Evolutionary conservation across 352 stramenopile species (phyloP).

Genomic region (Elongisporangium anandrum): DNA sequence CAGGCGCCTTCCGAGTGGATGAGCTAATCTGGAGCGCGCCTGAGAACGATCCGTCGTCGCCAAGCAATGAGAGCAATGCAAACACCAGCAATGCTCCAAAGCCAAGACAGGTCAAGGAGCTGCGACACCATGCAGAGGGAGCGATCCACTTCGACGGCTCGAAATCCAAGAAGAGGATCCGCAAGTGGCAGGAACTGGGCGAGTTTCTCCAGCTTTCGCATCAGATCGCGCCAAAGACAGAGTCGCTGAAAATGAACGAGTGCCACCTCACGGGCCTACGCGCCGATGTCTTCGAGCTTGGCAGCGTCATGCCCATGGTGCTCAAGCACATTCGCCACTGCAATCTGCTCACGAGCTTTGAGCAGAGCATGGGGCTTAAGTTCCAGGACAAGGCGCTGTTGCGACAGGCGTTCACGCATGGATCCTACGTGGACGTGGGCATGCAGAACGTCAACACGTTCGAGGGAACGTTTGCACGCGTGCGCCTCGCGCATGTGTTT

Average conservation of each 20-base stretch:
- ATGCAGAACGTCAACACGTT: slow-evolving; percentile 85
- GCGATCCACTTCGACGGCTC: slow-evolving; percentile 69
- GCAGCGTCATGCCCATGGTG: slow-evolving; percentile 81
- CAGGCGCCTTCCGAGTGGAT: slow-evolving; percentile 61
- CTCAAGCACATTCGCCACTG: slow-evolving; percentile 82
- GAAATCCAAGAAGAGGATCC: slow-evolving; percentile 49
- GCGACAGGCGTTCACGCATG: slow-evolving; percentile 81
- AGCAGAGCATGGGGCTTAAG: slow-evolving; percentile 45
- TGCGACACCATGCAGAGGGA: slow-evolving; percentile 18
- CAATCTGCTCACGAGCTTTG: slow-evolving; percentile 61
- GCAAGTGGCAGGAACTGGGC: slow-evolving; percentile 59
- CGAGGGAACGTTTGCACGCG: slow-evolving; percentile 68
- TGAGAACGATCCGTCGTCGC: slow-evolving; percentile 1
- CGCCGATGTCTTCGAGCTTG: slow-evolving; percentile 78
- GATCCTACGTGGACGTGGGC: slow-evolving; percentile 76
- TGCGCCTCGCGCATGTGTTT: slow-evolving; percentile 72
- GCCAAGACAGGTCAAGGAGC: slow-evolving; percentile 21
- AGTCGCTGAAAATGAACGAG: slow-evolving; percentile 37
- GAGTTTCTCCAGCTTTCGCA: slow-evolving; percentile 66
- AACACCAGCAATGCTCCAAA: slow-evolving; percentile 2
- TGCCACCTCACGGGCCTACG: slow-evolving; percentile 76
- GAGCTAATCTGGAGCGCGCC: slow-evolving; percentile 25
- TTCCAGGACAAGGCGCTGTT: slow-evolving; percentile 78
- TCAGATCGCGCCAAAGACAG: slow-evolving; percentile 32
- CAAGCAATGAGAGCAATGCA: background rate